These are phyloP conservation scores for Thelonectria blattea DNA, from an alignment of 2,329 filamentous ascomycete species.

Conservation along the genomic window DNA sequence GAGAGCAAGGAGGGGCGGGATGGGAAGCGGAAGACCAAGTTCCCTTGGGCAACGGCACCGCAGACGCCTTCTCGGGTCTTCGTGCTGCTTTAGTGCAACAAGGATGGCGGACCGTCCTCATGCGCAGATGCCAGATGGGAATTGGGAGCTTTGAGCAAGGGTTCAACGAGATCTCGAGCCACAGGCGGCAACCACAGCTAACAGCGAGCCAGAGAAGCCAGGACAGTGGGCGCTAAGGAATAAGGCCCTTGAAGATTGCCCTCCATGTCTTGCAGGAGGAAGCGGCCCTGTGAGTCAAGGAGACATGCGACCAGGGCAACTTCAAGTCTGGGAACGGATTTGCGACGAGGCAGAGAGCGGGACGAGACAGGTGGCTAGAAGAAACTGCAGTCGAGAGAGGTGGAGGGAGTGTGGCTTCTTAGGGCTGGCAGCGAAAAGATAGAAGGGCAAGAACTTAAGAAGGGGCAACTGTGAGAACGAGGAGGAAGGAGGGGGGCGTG, in stretches of 20 bases:
- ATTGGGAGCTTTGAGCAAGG: slow-evolving; percentile 17
- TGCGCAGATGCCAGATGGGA: background rate
- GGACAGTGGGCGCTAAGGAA: slow-evolving; percentile 23
- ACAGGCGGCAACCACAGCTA: slow-evolving; percentile 9
- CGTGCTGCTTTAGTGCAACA: slow-evolving; percentile 31
- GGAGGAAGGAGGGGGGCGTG: slow-evolving; percentile 28
- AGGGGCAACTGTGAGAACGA: slow-evolving; percentile 20
- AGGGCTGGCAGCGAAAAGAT: slow-evolving; percentile 32
- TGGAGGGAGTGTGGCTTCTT: slow-evolving; percentile 14
- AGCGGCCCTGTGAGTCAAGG: slow-evolving; percentile 26
- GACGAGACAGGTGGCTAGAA: slow-evolving; percentile 29
- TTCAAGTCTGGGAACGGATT: background rate
- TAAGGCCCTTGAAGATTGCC: slow-evolving; percentile 18
- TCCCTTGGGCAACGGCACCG: slow-evolving; percentile 5
- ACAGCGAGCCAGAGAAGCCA: slow-evolving; percentile 18
- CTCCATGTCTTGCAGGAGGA: slow-evolving; percentile 27
- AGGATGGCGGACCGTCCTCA: slow-evolving; percentile 27
- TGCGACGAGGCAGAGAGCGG: slow-evolving; percentile 25
- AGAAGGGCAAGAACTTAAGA: no score
- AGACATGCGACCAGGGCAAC: slow-evolving; percentile 22
- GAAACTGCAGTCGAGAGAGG: slow-evolving; percentile 18
- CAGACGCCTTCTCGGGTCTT: slow-evolving; percentile 1
- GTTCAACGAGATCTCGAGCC: slow-evolving; percentile 14
- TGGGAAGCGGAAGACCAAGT: slow-evolving; percentile 10
- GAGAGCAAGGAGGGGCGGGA: slow-evolving; percentile 16